A percentile compares a stretch with the other conserved stretches of the same genome.
Evolutionary conservation across 179 eudicot species (phyloP).

Genomic region (Dionaea muscipula): DNA sequence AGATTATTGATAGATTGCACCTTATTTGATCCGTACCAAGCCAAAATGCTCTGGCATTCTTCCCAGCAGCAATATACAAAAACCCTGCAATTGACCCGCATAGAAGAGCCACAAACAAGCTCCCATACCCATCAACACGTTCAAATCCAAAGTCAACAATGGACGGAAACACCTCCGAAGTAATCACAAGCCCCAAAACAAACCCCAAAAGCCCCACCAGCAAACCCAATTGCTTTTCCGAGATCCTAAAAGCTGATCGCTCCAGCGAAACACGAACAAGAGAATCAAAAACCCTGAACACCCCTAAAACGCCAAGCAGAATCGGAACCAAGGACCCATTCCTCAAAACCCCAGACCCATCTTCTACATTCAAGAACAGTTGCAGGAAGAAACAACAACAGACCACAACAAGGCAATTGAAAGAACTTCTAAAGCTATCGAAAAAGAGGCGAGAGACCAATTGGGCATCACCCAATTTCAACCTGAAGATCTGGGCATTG

Average conservation of each 20-base stretch:
- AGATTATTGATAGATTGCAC: slow-evolving; percentile 53
- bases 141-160: slow-evolving; percentile 50
- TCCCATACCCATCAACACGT: slow-evolving; percentile 51
- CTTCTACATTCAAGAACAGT: slow-evolving; percentile 21
- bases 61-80: slow-evolving; percentile 53
- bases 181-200: slow-evolving; percentile 31
- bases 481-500: slow-evolving; percentile 96
- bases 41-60: slow-evolving; percentile 80
- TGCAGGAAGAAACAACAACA: slow-evolving; percentile 36
- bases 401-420: slow-evolving; percentile 35
- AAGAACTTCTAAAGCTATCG: slow-evolving; percentile 36
- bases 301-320: slow-evolving; percentile 31
- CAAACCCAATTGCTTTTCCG: slow-evolving; percentile 60
- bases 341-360: slow-evolving; percentile 33
- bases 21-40: slow-evolving; percentile 87
- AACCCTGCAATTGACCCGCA: slow-evolving; percentile 51
- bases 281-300: slow-evolving; percentile 36
- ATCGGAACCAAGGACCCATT: slow-evolving; percentile 57
- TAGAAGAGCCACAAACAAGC: slow-evolving; percentile 26
- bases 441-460: slow-evolving; percentile 50
- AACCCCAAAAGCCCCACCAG: slow-evolving; percentile 48
- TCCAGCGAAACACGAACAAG: slow-evolving; percentile 51
- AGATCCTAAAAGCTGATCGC: slow-evolving; percentile 58
- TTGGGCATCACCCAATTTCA: slow-evolving; percentile 64
- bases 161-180: slow-evolving; percentile 34